phyloP scores from a whole-genome alignment of 139 green algal genomes.

The Spirogloea muscicola region DNA sequence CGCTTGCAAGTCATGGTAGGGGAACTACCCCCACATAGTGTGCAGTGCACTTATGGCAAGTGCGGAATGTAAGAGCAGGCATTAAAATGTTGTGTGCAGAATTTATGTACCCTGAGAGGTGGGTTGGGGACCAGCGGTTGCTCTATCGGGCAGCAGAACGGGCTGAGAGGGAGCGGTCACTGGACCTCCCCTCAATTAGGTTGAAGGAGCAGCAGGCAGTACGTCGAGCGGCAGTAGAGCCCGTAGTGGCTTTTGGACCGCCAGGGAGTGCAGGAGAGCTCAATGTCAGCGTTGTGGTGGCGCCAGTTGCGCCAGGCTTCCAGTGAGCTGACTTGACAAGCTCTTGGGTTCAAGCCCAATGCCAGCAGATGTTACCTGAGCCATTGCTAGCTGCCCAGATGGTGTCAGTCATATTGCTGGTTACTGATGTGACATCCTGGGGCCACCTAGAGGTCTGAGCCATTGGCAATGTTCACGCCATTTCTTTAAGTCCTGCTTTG shows the following conservation, averaged over 20 bases:
- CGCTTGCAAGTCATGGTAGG: no score
- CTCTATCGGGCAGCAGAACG: conserved; percentile 63
- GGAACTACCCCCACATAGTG: no score
- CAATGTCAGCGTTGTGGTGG: conserved; percentile 85
- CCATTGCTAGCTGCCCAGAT: no score
- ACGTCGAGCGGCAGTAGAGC: conserved; percentile 52
- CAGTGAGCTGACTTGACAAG: background rate
- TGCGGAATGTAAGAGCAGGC: no score
- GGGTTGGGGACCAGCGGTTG: conserved; percentile 83
- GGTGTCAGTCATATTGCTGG: no score
- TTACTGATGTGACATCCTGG: no score
- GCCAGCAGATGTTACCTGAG: conserved; percentile 57
- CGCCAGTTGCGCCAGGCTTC: conserved; percentile 75
- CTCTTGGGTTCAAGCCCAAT: background rate
- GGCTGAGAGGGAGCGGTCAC: conserved; percentile 55
- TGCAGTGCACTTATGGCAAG: no score
- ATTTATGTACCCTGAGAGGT: conserved; percentile 76
- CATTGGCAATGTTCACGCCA: no score
- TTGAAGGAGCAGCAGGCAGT: no score
- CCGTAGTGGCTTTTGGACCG: conserved; percentile 77
- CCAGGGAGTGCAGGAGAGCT: conserved; percentile 76
- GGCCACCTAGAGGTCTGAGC: no score
- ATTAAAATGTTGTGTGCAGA: no score
- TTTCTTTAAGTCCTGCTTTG: no score
- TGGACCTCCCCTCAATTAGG: conserved; percentile 60